A percentile compares a stretch with the other conserved stretches of the same genome.
Conservation (phyloP, 148 eudicot genomes). For the Chenopodium berlandieri region DNA sequence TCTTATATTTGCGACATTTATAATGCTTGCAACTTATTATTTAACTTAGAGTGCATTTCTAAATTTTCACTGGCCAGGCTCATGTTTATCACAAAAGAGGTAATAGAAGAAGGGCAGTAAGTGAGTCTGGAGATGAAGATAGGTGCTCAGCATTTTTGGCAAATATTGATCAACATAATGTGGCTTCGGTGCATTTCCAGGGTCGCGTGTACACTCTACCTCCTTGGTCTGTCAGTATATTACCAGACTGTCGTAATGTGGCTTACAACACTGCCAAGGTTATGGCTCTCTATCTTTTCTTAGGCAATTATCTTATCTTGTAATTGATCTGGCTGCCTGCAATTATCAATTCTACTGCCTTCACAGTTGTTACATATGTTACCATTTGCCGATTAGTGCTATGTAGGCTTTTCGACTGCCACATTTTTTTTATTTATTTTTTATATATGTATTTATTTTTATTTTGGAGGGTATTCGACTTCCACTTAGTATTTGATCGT, state of each 20-base stretch:
- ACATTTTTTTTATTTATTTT: too few species aligned
- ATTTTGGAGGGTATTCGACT: background rate
- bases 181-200: conserved; percentile 57
- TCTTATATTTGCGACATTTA: background rate
- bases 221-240: conserved; percentile 97
- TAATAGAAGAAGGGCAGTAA: conserved; percentile 15
- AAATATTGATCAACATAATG: conserved; percentile 77
- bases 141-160: conserved; percentile 91
- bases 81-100: conserved; percentile 58
- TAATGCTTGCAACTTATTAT: background rate
- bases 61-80: conserved; percentile 47
- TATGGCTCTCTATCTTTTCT: conserved; percentile 14
- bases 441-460: too few species aligned
- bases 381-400: background rate
- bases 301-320: conserved; percentile 4
- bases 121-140: conserved; percentile 32
- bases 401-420: background rate
- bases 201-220: conserved; percentile 68
- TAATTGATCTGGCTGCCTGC: conserved; percentile 11
- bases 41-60: conserved; percentile 4
- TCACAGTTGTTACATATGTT: background rate
- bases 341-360: background rate
- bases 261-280: conserved; percentile 96
- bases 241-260: conserved; percentile 83
- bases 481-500: background rate